Base-by-base conservation (phyloP, 352 stramenopile species). In the Phytopythium oedochilum region DNA sequence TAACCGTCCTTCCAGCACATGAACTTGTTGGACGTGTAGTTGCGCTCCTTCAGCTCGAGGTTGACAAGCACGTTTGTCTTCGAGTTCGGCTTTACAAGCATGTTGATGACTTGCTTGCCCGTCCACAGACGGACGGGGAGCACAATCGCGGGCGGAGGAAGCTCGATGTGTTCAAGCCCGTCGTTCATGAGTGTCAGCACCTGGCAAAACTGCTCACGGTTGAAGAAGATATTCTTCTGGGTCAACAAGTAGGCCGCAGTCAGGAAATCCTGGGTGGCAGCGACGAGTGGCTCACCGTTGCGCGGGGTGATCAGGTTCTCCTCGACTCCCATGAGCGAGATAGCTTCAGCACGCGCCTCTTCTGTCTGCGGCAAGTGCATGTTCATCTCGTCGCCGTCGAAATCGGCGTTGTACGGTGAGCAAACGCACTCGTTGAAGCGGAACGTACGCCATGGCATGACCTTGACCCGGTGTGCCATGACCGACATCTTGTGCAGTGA, bases 341-440 rank as follows among this genome's bases (percentile, higher is more conserved):
- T 92, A 0, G 97, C 97, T 68, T 99, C 98, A 7, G 96, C 91
- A 32, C 96, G 83, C 20, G 98, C 98, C 60, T 99, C 97, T 63
- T 99, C 97, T 1, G 97, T 99, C 75, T 99, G 98, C 23, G 98
- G 98, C 22, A 99, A 69, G 67, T 97, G 89, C 88, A 99, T 98
- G 73, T 99, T 99, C 97, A 99, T 99, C 68, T 99, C 97, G 62
- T 99, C 97, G 55, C 97, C 97, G 73, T 99, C 97, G 65, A 99
- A 99, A 73, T 99, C 97, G 35, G 97, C 97, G 49, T 99, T 99
- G 74, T 99, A 99, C 29, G 97, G 97, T 47, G 96, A 96, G 75
- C 97, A 99, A 34, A 99, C 96, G 60, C 97, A 99, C 75, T 99
- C 98, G 76, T 99, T 99, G 75, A 99, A 99, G 20, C 97, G 92